These are phyloP conservation scores for Mortierella antarctica DNA, from an alignment of 192 early-diverging fungal species.

Conservation along the genomic window DNA sequence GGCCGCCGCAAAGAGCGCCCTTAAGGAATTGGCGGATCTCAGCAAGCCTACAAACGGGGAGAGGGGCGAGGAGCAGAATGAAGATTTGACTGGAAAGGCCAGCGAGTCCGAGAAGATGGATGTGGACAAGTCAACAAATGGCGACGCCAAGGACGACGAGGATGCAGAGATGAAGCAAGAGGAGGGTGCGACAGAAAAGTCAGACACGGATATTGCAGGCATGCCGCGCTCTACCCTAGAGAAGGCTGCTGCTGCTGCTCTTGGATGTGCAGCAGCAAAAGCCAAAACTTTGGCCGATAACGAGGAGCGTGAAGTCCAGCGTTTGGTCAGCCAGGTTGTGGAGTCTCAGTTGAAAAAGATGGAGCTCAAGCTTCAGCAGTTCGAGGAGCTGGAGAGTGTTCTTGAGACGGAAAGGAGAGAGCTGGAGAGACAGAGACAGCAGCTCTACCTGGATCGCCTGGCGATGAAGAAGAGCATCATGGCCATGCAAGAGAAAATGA, in stretches of 20 bases:
- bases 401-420: constrained; percentile 89
- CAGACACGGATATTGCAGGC: constrained; percentile 13
- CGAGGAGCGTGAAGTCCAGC: constrained; percentile 88
- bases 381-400: constrained; percentile 90
- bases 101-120: constrained; percentile 41
- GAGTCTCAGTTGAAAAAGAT: constrained; percentile 90
- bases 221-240: constrained; percentile 64
- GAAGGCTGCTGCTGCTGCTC: constrained; percentile 82
- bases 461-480: constrained; percentile 64
- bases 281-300: constrained; percentile 78
- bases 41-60: constrained; percentile 10
- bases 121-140: constrained; percentile 30
- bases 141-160: constrained; percentile 3
- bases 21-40: constrained; percentile 71
- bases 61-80: background rate
- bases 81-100: background rate
- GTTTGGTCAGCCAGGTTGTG: constrained; percentile 81
- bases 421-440: constrained; percentile 75
- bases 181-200: background rate
- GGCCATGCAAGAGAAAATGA: constrained; percentile 54
- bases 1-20: constrained; percentile 87
- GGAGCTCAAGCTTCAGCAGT: constrained; percentile 93
- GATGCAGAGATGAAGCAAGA: constrained; percentile 18
- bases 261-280: constrained; percentile 94
- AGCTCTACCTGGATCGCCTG: constrained; percentile 71